Evolutionary conservation across 2,329 filamentous ascomycete species (phyloP), one percentile per base, ranked within the genome.

Genomic region (Cryphonectria parasitica): DNA sequence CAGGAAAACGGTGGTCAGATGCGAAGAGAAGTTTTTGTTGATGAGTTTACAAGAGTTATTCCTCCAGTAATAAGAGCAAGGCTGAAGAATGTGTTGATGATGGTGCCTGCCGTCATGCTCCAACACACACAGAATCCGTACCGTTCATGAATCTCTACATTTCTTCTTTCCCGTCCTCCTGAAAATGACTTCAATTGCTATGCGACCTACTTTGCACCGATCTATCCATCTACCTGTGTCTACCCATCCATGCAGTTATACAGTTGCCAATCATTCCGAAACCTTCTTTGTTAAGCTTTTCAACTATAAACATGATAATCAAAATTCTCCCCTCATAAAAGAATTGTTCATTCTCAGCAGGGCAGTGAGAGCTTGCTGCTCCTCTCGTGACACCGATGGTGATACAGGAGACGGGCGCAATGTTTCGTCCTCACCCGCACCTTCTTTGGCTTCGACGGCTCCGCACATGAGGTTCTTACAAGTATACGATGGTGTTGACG

Each of bases 21-120:
- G n/a, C 31, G 11, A 19, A 52, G 68, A 41, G 17, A 45, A 54
- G 54, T 49, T n/a, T 49, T 69, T 61, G 64, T 61, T 54, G 58
- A 64, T 52, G 34, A 43, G 52, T 60, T 60, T 62, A 43, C 67
- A 49, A 39, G 31, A 66, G 34, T 65, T 64, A 64, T 66, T 54
- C 61, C 63, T 64, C 45, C 56, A 64, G 54, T 71, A 71, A 71
- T 61, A 58, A 63, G 66, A 71, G 69, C 66, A 71, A 71, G 43
- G 62, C 66, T 62, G 66, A 63, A 54, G 49, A n/a, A n/a, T 49
- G 22, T 49, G 43, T 49, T n/a, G 45, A n/a, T 49, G 45, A n/a
- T 66, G 45, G 58, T 68, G 61, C 43, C 68, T 45, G 60, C 62
- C 63, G 34, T n/a, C 63, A 34, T 63, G 41, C 54, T 31, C 62